phyloP scores from a whole-genome alignment of 139 green algal species.

The Volvox reticuliferus region DNA sequence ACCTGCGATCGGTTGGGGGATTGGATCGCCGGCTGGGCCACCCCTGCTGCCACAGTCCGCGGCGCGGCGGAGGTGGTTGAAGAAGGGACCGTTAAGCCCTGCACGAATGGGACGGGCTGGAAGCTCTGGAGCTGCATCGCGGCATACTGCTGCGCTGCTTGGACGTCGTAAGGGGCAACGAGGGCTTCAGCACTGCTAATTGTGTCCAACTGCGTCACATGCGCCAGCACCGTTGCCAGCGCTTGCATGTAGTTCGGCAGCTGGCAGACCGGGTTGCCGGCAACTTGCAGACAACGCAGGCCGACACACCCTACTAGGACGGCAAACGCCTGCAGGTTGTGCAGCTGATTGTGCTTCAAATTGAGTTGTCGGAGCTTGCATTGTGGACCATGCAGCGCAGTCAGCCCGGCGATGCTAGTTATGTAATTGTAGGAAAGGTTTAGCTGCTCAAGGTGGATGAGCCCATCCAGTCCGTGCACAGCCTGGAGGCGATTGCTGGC shows the following conservation, averaged over 20 bases:
- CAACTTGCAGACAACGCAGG: constrained; percentile 67
- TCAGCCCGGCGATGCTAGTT: constrained; percentile 57
- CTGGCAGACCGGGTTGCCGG: constrained; percentile 73
- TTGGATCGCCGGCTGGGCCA: neutral
- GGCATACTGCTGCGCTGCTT: constrained; percentile 53
- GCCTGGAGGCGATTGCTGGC: constrained; percentile 78
- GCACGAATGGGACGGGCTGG: constrained; percentile 27
- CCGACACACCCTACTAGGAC: constrained; percentile 68
- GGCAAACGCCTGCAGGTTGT: constrained; percentile 66
- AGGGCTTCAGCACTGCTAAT: constrained; percentile 39
- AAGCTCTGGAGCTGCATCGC: constrained; percentile 61
- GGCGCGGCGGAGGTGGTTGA: neutral
- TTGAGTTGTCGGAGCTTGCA: constrained; percentile 65
- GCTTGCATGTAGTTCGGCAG: constrained; percentile 57
- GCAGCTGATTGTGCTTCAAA: constrained; percentile 73
- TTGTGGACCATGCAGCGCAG: constrained; percentile 50
- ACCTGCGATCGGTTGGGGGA: neutral
- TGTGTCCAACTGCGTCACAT: constrained; percentile 70
- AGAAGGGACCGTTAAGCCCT: no score
- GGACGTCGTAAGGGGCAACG: constrained; percentile 40
- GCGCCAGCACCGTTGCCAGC: constrained; percentile 66
- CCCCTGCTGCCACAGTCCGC: neutral
- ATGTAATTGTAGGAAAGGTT: constrained; percentile 79
- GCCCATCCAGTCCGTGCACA: constrained; percentile 55
- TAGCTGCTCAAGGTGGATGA: constrained; percentile 64